phyloP scores from a whole-genome alignment of 2,329 filamentous ascomycete genomes.

The Raffaelea deltoideospora region DNA sequence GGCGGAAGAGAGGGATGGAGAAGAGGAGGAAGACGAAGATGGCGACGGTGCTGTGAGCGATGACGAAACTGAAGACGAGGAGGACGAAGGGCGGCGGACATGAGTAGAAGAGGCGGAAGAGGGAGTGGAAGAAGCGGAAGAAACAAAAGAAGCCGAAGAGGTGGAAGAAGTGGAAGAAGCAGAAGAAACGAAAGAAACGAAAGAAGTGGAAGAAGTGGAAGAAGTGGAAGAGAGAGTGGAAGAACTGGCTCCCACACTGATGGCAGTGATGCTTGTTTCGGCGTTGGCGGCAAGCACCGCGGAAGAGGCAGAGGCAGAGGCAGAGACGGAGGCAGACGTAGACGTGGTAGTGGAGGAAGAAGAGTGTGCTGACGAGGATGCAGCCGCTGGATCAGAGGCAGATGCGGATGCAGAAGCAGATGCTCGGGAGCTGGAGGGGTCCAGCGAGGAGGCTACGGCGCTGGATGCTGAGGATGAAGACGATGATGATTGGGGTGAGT shows the following conservation, averaged over 20 bases:
- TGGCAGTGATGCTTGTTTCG: no score
- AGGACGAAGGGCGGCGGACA: no score
- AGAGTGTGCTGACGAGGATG: neutral
- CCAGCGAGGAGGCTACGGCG: neutral
- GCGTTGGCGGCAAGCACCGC: no score
- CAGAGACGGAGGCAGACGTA: neutral
- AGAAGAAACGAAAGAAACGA: neutral
- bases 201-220: neutral
- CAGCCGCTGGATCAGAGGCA: neutral
- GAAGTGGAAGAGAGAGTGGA: neutral
- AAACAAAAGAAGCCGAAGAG: neutral
- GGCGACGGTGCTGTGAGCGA: no score
- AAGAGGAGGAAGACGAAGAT: neutral
- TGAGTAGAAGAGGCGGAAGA: neutral
- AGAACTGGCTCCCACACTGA: no score
- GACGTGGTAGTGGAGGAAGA: neutral
- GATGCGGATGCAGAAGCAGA: neutral
- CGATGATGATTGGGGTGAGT: neutral
- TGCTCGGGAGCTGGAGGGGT: neutral
- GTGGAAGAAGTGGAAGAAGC: neutral
- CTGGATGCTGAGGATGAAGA: neutral
- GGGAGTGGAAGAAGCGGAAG: constrained; percentile 1
- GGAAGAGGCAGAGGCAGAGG: no score
- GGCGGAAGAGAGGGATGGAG: neutral
- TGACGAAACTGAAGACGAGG: no score